Conservation (phyloP, 2,329 filamentous ascomycete species). For the Cadophora malorum region DNA sequence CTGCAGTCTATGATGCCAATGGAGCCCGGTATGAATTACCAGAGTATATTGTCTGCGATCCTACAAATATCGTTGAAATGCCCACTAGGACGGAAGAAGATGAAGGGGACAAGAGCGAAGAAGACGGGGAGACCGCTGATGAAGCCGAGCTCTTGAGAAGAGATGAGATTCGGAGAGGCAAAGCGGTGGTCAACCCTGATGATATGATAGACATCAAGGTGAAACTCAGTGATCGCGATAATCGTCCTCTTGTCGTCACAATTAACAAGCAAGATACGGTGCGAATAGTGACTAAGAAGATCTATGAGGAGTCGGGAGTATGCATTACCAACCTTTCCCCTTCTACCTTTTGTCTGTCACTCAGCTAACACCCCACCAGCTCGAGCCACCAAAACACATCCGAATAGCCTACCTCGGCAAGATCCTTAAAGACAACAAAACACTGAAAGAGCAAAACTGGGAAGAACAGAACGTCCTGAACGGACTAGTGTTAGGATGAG, state of each 20-base stretch:
- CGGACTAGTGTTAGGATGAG: constrained; percentile 62
- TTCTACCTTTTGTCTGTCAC: not conserved
- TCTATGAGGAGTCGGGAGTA: constrained; percentile 70
- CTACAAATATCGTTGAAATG: constrained; percentile 56
- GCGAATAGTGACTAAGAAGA: constrained; percentile 63
- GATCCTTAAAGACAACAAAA: constrained; percentile 72
- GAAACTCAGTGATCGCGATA: constrained; percentile 51
- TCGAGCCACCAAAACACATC: constrained; percentile 64
- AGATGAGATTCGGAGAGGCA: constrained; percentile 49
- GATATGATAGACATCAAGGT: constrained; percentile 40
- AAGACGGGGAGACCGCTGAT: constrained; percentile 38
- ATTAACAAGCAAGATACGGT: constrained; percentile 69
- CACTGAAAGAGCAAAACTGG: constrained; percentile 76
- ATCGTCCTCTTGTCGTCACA: constrained; percentile 65
- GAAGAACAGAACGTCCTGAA: constrained; percentile 77
- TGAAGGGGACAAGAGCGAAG: constrained; percentile 35
- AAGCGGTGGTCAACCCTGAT: constrained; percentile 38
- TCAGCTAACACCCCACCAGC: constrained; percentile 45
- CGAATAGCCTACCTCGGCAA: constrained; percentile 83
- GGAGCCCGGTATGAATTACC: constrained; percentile 75
- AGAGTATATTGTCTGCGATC: constrained; percentile 72
- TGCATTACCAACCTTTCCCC: constrained; percentile 43
- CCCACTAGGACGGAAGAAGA: constrained; percentile 44
- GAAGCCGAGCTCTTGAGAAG: constrained; percentile 53
- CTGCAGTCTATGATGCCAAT: constrained; percentile 70